Evolutionary conservation across 495 filamentous ascomycete species (phyloP).

Genomic region (Annulohypoxylon bovei): DNA sequence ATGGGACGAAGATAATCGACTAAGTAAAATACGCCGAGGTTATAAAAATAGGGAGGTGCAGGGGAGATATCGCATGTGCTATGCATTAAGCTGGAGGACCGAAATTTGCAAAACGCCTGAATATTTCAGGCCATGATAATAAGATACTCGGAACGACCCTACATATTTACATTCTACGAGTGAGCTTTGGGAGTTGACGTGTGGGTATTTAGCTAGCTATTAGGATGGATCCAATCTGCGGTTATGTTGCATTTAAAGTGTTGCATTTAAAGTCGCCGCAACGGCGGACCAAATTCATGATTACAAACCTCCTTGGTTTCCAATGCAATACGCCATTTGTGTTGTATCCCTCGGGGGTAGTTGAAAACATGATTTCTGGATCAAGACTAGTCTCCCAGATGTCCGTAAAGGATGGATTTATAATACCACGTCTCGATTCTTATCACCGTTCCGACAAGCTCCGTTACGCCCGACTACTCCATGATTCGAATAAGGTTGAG

Average conservation of each 20-base stretch:
- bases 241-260: neutral
- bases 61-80: neutral
- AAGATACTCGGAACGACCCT: neutral
- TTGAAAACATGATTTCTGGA: neutral
- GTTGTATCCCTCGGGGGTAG: neutral
- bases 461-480: conserved; percentile 24
- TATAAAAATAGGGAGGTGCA: neutral
- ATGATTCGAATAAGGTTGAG: neutral
- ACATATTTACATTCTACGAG: neutral
- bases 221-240: neutral
- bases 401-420: neutral
- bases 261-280: neutral
- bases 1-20: neutral
- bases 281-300: neutral
- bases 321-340: neutral
- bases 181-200: neutral
- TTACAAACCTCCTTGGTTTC: neutral
- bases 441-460: neutral
- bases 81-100: neutral
- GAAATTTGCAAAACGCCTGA: no score
- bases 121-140: neutral
- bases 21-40: neutral
- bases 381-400: neutral
- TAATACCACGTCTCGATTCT: neutral
- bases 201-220: neutral